These are phyloP conservation scores for Eucalyptus coolabah DNA, from an alignment of 345 rosid species.

Conservation along the genomic window DNA sequence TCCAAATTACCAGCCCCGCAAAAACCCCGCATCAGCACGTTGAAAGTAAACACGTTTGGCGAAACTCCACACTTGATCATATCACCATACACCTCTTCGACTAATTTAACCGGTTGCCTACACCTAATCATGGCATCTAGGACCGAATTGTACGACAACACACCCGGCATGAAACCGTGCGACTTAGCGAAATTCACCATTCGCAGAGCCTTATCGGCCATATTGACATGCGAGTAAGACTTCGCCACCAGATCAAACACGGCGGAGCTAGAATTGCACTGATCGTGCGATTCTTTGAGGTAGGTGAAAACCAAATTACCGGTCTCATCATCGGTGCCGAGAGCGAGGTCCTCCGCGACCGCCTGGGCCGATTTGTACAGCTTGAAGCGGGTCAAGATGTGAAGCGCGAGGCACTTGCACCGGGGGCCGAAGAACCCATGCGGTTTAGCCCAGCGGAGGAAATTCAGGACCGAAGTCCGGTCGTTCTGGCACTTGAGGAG, in stretches of 20 bases:
- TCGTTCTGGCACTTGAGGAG: conserved; percentile 62
- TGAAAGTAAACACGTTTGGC: conserved; percentile 78
- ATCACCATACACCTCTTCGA: conserved; percentile 42
- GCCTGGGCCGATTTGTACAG: conserved; percentile 67
- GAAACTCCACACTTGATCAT: conserved; percentile 50
- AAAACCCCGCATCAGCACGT: conserved; percentile 76
- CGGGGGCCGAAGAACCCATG: conserved; percentile 52
- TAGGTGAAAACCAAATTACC: conserved; percentile 50
- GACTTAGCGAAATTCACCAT: conserved; percentile 43
- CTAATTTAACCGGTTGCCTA: conserved; percentile 29
- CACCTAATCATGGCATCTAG: conserved; percentile 64
- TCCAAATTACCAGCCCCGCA: conserved; percentile 59
- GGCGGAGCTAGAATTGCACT: conserved; percentile 62
- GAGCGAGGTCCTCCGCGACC: conserved; percentile 59
- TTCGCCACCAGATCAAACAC: conserved; percentile 85
- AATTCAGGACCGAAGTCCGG: conserved; percentile 31
- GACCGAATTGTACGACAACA: conserved; percentile 72
- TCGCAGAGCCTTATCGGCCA: conserved; percentile 50
- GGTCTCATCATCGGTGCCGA: conserved; percentile 12
- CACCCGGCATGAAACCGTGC: conserved; percentile 90
- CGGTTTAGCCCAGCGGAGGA: conserved; percentile 62
- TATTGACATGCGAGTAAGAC: conserved; percentile 46
- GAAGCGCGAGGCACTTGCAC: conserved; percentile 70
- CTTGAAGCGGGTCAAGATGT: conserved; percentile 71
- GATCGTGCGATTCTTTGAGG: conserved; percentile 45